A percentile compares a stretch with the other conserved stretches of the same genome.
These are phyloP conservation scores for Mortierella sp. DNA, from an alignment of 371 early-diverging fungal genomes.

Conservation along the genomic window DNA sequence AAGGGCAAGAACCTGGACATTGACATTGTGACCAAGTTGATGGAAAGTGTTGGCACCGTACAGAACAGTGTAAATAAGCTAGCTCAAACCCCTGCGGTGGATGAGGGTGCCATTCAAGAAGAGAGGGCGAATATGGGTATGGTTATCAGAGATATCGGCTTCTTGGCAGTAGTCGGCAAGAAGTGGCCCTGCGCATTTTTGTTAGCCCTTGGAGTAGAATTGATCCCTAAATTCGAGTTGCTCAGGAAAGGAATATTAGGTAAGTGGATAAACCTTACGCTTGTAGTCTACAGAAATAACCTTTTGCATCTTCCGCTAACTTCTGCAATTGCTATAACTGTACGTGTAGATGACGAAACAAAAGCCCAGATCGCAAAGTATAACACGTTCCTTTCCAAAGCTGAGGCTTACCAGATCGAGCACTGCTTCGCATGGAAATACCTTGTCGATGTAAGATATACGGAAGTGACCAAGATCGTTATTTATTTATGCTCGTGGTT, in stretches of 20 bases:
- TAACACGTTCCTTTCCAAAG: conserved; percentile 35
- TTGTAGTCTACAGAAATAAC: background rate
- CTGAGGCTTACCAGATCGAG: conserved; percentile 35
- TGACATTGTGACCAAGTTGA: conserved; percentile 60
- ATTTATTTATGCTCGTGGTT: background rate
- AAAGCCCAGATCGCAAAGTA: conserved; percentile 20
- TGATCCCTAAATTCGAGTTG: conserved; percentile 48
- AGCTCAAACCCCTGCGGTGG: conserved; percentile 16
- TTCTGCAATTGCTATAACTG: background rate
- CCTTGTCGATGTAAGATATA: conserved; percentile 44
- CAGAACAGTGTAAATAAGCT: conserved; percentile 21
- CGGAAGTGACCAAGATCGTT: background rate
- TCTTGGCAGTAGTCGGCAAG: conserved; percentile 35
- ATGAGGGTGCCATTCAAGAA: conserved; percentile 13
- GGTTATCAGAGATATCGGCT: conserved; percentile 66
- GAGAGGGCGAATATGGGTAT: conserved; percentile 58
- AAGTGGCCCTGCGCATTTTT: conserved; percentile 78
- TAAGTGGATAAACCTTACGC: background rate
- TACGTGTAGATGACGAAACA: conserved; percentile 25
- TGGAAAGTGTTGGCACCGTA: conserved; percentile 55
- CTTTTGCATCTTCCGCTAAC: background rate
- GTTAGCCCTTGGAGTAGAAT: conserved; percentile 67
- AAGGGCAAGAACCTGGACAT: conserved; percentile 60
- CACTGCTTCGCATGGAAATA: conserved; percentile 52
- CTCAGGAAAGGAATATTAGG: conserved; percentile 23